Evolutionary conservation across 305 asterid species (phyloP), one percentile per base, ranked within the genome.

Genomic region (Striga hermonthica): DNA sequence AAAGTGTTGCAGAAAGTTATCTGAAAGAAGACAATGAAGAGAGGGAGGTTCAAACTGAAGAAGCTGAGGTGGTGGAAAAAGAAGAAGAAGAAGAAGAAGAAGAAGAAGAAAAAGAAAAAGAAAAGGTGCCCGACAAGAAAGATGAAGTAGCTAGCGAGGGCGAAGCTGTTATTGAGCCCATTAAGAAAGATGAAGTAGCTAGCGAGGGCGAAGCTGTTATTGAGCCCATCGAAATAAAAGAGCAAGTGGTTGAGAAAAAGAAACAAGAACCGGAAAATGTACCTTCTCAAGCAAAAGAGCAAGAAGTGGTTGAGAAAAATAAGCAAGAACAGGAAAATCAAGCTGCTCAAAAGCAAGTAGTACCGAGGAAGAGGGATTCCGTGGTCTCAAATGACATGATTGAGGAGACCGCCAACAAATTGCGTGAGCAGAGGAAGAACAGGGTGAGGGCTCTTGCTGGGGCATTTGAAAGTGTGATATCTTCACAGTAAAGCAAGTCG

Each of bases 391-490:
- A 88, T 38, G 74, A 79, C 75, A 84, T 76, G 34, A 88, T 84
- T 6, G 89, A 86, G 87, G 96, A 84, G 74, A 86, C 91, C 5
- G 86, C 84, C 7, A 84, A 36, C 72, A 84, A 81, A 85, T 90
- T 88, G 68, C 82, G 80, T 9, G 91, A 82, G 63, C 86, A 79
- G 73, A 86, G 85, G 84, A 76, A 56, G 67, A 88, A 80, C 76
- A 84, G 70, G 75, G 96, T 88, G 72, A 78, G 60, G 79, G 96
- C 96, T 13, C 87, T 88, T 64, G 96, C 91, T 43, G 89, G 94
- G 64, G 96, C 94, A 0, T 86, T 88, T 66, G 94, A 86, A 65
- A 64, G 84, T 1, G 91, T 88, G 57, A 88, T 88, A 35, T 81
- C 88, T 12, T 71, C 72, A 78, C 95, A 85, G 79, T 83, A 83